Conservation (phyloP, 148 eudicot species). For the Rhododendron williamsianum region DNA sequence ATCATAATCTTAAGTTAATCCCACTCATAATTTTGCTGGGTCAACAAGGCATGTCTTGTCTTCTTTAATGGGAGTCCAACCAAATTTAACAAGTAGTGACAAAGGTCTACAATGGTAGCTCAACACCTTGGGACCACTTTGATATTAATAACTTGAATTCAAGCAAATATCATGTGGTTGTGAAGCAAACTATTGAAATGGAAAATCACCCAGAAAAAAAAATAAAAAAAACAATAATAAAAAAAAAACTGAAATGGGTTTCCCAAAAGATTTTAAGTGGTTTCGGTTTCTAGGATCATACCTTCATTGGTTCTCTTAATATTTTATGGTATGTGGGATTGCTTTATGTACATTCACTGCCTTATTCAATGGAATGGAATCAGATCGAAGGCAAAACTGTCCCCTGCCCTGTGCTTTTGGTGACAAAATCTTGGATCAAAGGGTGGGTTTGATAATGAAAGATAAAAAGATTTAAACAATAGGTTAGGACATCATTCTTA, state of each 20-base stretch:
- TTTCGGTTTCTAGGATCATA: background rate
- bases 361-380: conserved; percentile 2
- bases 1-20: background rate
- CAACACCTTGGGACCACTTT: background rate
- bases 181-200: background rate
- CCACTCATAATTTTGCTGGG: background rate
- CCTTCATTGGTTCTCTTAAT: background rate
- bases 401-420: conserved; percentile 19
- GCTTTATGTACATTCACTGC: background rate
- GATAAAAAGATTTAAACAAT: background rate
- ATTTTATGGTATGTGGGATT: background rate
- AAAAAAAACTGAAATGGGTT: background rate
- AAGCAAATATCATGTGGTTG: background rate
- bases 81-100: background rate
- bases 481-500: background rate
- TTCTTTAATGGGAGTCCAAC: background rate
- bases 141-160: background rate
- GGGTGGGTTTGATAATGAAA: conserved; percentile 1
- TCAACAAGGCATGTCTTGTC: background rate
- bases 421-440: conserved; percentile 19
- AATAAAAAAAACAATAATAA: background rate
- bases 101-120: background rate
- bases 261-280: background rate
- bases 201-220: background rate
- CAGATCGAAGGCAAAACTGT: conserved; percentile 17